Evolutionary conservation across 2,329 filamentous ascomycete genomes (phyloP).

Genomic region (Apiospora aurea): DNA sequence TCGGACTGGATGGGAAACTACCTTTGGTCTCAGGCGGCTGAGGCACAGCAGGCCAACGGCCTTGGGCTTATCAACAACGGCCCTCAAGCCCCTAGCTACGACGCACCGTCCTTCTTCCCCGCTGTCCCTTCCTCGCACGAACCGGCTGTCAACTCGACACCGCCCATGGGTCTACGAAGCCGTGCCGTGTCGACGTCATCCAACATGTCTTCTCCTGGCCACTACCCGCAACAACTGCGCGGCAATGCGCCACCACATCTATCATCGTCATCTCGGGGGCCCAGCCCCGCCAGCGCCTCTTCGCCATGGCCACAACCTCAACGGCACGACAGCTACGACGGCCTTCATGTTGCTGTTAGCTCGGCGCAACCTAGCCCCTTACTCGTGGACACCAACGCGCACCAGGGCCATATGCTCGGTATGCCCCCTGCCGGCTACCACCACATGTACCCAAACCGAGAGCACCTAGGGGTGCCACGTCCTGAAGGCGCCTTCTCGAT

Average conservation of each 20-base stretch:
- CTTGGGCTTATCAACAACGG: slow-evolving; percentile 1
- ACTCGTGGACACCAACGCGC: slow-evolving; percentile 6
- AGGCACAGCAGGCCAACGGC: slow-evolving; percentile 28
- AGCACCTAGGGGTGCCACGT: slow-evolving; percentile 1
- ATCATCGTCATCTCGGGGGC: background rate
- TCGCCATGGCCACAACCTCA: background rate
- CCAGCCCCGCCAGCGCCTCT: background rate
- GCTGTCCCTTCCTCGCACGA: background rate
- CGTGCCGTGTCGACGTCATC: slow-evolving; percentile 14
- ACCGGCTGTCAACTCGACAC: background rate
- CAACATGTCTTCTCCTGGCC: background rate
- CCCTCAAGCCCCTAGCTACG: background rate
- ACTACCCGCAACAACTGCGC: background rate
- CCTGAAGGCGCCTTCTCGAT: slow-evolving; percentile 1
- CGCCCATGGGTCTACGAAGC: background rate
- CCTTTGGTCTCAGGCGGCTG: slow-evolving; percentile 32
- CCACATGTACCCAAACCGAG: background rate
- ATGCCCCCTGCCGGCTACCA: slow-evolving; percentile 6
- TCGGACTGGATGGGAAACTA: slow-evolving; percentile 35
- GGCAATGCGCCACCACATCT: background rate
- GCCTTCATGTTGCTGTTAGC: background rate
- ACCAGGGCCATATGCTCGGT: slow-evolving; percentile 7
- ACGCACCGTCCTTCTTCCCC: slow-evolving; percentile 4
- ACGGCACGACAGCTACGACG: slow-evolving; percentile 9
- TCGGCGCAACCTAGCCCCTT: slow-evolving; percentile 9